Base-by-base conservation (phyloP, 495 filamentous ascomycete species). In the Aspergillus diversus region DNA sequence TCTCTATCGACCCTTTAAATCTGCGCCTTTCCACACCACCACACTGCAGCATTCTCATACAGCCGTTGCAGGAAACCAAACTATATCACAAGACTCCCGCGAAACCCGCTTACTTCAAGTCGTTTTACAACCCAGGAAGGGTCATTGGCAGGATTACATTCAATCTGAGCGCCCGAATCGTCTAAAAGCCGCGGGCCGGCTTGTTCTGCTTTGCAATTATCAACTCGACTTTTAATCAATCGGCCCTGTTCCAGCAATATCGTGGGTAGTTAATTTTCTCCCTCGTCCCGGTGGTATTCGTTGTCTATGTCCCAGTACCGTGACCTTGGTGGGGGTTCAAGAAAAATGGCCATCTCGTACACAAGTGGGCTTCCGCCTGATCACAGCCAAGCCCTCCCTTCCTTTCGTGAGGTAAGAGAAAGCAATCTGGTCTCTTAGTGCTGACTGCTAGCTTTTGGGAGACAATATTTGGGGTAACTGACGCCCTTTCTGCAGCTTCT, bases 281-380 rank as follows among this genome's bases (percentile, higher is more conserved):
- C 17, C 46, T 53, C 58, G 35, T 50, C 16, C 21, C 51, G 32
- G 11, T 12, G 48, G 48, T 39, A 9, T 50, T 50, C 33, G 47
- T 71, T 65, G 69, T 75, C 72, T 77, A 79, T 79, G 76, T 76
- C 76, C 66, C 72, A 72, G 70, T 64, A 70, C 71, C 74, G 70
- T 61, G 69, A 73, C 64, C 54, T 66, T 63, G 71, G 75, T 69
- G 70, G 77, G 64, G 74, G 72, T 69, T 71, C 74, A 69, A 69
- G 63, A 56, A 69, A 75, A 60, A 81, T 81, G 77, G 74, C 77
- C 67, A 75, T 77, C 69, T 75, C 79, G 47, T 81, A 81, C 61
- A 68, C 75, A 62, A 75, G 67, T 64, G 70, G 73, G 59, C 67
- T 75, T 43, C 63, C 75, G 57, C 65, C 76, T 59, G 71, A 73